Base-by-base conservation (phyloP, 305 asterid species). In the Solanum hybrid region DNA sequence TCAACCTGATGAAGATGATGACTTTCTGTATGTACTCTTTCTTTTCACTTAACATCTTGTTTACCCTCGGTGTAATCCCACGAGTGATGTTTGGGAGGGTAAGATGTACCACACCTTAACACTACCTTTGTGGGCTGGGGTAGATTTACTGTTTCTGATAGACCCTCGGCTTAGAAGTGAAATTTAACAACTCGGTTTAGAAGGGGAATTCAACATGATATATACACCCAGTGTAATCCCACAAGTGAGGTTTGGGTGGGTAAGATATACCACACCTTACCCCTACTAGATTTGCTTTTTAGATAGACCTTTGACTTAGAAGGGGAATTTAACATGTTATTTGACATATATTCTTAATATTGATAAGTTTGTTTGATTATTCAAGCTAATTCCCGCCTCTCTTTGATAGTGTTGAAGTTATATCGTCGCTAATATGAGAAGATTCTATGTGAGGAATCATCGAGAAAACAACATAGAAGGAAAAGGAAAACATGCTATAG, bases 1-100 rank as follows among this genome's bases (percentile, higher is more conserved):
- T 15, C 92, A 90, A 36, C 92, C 76, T 29, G 93, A 94, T 45
- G 95, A 95, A 19, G 95, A 92, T 73, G 94, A 93, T 86, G 95
- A 95, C 7, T 95, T 88, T 87, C 93, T 96, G 80, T 81, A 87
- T 38, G 85, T 37, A 8, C 69, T 64, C 79, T 75, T 26, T 27
- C 5, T 88, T 27, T 73, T 86, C 34, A 81, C 69, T 77, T n/a
- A 0, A 35, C 17, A 2, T 69, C 15, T 24, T 71, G 32, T 71
- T 69, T 69, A 69, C 32, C 77, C 31, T 71, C 77, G 9, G 32
- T 71, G 77, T 71, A 26, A 71, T 71, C 77, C 34, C 12, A 64
- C 72, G 12, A 64, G 72, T 22, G 71, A 60, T 2, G 71, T 60
- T 60, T 60, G 26, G 11, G 26, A 60, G 26, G 11, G 12, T 60